Evolutionary conservation across 108 stramenopile species (phyloP).

Genomic region (Cyclotella distinguenda): DNA sequence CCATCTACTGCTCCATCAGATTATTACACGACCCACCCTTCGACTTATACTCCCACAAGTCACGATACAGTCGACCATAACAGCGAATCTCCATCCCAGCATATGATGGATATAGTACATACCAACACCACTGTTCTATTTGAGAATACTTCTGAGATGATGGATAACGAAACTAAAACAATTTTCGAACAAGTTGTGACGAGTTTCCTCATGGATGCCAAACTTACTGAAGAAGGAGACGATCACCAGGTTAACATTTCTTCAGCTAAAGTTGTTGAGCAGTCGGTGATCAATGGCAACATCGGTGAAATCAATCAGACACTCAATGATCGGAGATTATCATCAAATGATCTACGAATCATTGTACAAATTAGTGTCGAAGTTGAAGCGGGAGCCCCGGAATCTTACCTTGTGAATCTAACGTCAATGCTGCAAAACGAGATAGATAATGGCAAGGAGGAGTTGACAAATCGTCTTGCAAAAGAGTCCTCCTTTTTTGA

Average conservation of each 20-base stretch:
- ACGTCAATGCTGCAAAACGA: slow-evolving; percentile 1
- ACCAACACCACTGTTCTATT: slow-evolving; percentile 2
- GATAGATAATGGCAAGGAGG: background rate
- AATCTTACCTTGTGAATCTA: background rate
- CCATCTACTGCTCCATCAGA: too few species aligned
- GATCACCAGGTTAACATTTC: background rate
- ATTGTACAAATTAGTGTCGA: background rate
- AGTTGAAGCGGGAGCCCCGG: background rate
- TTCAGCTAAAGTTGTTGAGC: slow-evolving; percentile 6
- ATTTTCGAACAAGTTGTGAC: slow-evolving; percentile 16
- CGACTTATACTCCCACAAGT: background rate
- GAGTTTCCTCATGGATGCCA: slow-evolving; percentile 6
- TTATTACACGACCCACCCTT: too few species aligned
- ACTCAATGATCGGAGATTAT: background rate
- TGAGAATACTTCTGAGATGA: slow-evolving; percentile 6
- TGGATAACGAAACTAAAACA: slow-evolving; percentile 4
- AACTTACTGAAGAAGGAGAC: background rate
- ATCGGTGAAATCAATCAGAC: background rate
- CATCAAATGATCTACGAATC: background rate
- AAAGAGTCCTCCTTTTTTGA: slow-evolving; percentile 14
- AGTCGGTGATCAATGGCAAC: background rate
- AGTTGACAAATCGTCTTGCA: slow-evolving; percentile 5
- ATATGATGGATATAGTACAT: slow-evolving; percentile 1
- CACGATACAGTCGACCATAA: background rate
- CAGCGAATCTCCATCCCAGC: too few species aligned